Evolutionary conservation across 2,329 filamentous ascomycete genomes (phyloP), one percentile per base, ranked within the genome.

Genomic region (Trichophaea hybrida): DNA sequence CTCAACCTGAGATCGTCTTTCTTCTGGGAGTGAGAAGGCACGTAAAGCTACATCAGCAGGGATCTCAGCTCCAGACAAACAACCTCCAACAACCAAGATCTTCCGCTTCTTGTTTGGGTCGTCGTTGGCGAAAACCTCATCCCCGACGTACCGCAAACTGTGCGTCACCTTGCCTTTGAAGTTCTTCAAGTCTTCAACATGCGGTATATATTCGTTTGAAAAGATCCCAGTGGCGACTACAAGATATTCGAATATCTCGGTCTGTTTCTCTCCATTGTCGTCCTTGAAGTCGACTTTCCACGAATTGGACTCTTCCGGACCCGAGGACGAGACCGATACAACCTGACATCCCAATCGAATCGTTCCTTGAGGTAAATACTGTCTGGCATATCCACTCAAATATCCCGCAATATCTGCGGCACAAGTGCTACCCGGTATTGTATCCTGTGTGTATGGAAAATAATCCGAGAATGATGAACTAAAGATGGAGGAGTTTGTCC

Each of bases 81-180:
- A 61, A 31, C 65, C 65, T 10, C 65, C 65, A 5, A 65, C 60
- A 4, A 66, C 64, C 10, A 65, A 49, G 37, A 66, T 60, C 38
- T 57, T 64, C 15, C 44, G n/a, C 35, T 49, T 38, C 17, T 54
- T 46, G 7, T 15, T 12, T 53, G 40, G 55, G 32, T 61, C 61
- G 1, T 44, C 51, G 4, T 17, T 13, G 31, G 48, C 40, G 3
- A 63, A 43, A 1, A 63, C 24, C 33, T 65, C 54, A 13, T 57
- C 44, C 31, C 54, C 37, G 4, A 40, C 51, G 54, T 63, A 63
- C 33, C 59, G 56, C 2, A 48, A 51, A 10, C 61, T 61, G 50
- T 66, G 64, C 5, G 60, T 8, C 6, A 59, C 55, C 6, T 15
- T 24, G 15, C 64, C 64, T 5, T 7, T 31, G 24, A 65, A 65